Evolutionary conservation across 805 yeast genomes (phyloP).

Genomic region (Candida boleticola): DNA sequence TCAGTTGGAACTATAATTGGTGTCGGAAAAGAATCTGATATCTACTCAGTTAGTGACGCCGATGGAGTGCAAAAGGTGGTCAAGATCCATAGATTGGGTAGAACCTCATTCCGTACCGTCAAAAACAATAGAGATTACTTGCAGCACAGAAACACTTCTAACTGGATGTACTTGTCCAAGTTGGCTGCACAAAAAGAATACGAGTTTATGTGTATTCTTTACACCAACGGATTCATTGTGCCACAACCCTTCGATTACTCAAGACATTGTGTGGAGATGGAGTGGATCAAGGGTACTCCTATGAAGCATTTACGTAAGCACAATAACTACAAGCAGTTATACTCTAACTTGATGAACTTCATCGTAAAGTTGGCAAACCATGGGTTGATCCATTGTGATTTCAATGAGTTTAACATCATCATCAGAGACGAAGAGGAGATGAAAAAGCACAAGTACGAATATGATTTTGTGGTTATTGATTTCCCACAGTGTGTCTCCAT

Average conservation of each 20-base stretch:
- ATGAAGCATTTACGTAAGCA: slow-evolving; percentile 81
- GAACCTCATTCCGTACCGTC: slow-evolving; percentile 89
- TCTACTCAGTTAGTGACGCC: slow-evolving; percentile 73
- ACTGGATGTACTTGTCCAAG: slow-evolving; percentile 90
- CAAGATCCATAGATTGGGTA: slow-evolving; percentile 90
- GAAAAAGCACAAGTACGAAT: slow-evolving; percentile 44
- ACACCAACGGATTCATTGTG: slow-evolving; percentile 74
- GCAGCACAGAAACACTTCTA: slow-evolving; percentile 66
- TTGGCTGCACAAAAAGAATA: slow-evolving; percentile 92
- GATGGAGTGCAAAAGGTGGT: slow-evolving; percentile 66
- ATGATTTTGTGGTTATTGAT: slow-evolving; percentile 88
- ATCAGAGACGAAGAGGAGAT: slow-evolving; percentile 60
- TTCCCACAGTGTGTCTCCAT: slow-evolving; percentile 98
- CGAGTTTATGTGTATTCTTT: slow-evolving; percentile 77
- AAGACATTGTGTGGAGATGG: slow-evolving; percentile 92
- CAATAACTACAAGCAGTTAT: slow-evolving; percentile 64
- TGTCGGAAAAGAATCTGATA: slow-evolving; percentile 97
- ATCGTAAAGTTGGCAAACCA: slow-evolving; percentile 78
- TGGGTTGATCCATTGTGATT: slow-evolving; percentile 96
- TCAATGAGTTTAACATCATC: slow-evolving; percentile 94
- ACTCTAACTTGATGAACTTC: slow-evolving; percentile 83
- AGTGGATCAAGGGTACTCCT: slow-evolving; percentile 82
- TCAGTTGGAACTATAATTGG: slow-evolving; percentile 88
- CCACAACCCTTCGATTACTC: slow-evolving; percentile 89
- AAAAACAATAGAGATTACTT: slow-evolving; percentile 92